Evolutionary conservation across 257 asterid genomes (phyloP).

Genomic region (Solanum virginianum): DNA sequence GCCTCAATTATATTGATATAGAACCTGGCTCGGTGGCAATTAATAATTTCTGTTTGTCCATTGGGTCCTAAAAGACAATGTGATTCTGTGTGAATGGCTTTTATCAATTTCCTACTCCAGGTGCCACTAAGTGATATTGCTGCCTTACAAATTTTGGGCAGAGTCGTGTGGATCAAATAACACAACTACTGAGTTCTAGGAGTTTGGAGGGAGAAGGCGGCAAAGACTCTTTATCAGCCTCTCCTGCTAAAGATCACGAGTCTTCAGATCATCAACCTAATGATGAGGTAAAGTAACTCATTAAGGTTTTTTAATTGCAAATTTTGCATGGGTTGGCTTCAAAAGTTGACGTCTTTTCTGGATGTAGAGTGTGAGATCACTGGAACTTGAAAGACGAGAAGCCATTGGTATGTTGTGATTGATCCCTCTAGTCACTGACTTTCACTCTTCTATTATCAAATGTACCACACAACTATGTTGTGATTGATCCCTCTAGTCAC

Average conservation of each 20-base stretch:
- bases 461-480: constrained; percentile 2
- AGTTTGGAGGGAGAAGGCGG: constrained; percentile 30
- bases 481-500: background rate
- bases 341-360: constrained; percentile 2
- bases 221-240: constrained; percentile 21
- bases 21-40: constrained; percentile 24
- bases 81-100: constrained; percentile 44
- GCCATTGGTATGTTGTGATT: constrained; percentile 50
- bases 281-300: constrained; percentile 36
- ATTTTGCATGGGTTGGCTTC: constrained; percentile 6
- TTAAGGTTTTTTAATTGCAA: background rate
- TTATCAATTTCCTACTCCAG: constrained; percentile 41
- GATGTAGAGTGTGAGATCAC: constrained; percentile 32
- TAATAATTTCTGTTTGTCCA: constrained; percentile 20
- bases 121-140: constrained; percentile 59
- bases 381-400: constrained; percentile 82
- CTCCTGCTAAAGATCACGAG: constrained; percentile 17
- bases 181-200: constrained; percentile 52
- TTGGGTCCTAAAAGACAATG: constrained; percentile 33
- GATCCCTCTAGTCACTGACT: background rate
- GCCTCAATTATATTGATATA: constrained; percentile 15
- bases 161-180: constrained; percentile 81
- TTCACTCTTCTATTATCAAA: background rate
- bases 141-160: constrained; percentile 72
- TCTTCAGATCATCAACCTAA: constrained; percentile 36